Evolutionary conservation across 2,329 filamentous ascomycete species (phyloP).

Genomic region (Aspergillus melleus): DNA sequence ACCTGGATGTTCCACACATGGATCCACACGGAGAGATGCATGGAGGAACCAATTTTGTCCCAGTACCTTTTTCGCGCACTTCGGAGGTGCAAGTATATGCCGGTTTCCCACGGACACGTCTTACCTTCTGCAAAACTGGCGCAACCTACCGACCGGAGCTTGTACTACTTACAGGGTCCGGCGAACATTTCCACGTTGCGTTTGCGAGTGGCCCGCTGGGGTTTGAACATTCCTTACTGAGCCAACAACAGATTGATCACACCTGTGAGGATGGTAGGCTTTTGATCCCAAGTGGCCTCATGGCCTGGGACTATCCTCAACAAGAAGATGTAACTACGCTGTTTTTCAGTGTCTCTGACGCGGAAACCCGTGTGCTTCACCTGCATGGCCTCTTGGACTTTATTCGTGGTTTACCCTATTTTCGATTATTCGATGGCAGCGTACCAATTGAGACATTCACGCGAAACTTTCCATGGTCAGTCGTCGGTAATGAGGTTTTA

Average conservation of each 20-base stretch:
- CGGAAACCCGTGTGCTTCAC: too few relatives aligned
- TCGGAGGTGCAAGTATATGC: background rate
- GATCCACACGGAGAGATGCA: background rate
- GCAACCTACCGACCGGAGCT: background rate
- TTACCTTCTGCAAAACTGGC: background rate
- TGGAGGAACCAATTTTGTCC: slow-evolving; percentile 1
- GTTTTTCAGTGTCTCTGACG: background rate
- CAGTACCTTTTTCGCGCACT: background rate
- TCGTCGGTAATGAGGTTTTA: too few relatives aligned
- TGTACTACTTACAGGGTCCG: background rate
- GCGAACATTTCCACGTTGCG: background rate
- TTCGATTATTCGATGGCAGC: too few relatives aligned
- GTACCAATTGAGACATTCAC: too few relatives aligned
- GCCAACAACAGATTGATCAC: background rate
- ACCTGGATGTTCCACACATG: background rate
- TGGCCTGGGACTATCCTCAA: background rate
- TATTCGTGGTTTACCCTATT: too few relatives aligned
- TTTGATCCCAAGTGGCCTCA: background rate
- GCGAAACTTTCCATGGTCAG: too few relatives aligned
- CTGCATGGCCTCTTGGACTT: too few relatives aligned
- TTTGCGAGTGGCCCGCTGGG: slow-evolving; percentile 1
- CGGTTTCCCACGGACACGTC: background rate
- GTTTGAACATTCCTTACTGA: background rate
- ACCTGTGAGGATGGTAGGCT: background rate
- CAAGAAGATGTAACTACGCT: background rate